Evolutionary conservation across 2,329 filamentous ascomycete genomes (phyloP), one percentile per base, ranked within the genome.

Genomic region (Hymenoscyphus salicellus): DNA sequence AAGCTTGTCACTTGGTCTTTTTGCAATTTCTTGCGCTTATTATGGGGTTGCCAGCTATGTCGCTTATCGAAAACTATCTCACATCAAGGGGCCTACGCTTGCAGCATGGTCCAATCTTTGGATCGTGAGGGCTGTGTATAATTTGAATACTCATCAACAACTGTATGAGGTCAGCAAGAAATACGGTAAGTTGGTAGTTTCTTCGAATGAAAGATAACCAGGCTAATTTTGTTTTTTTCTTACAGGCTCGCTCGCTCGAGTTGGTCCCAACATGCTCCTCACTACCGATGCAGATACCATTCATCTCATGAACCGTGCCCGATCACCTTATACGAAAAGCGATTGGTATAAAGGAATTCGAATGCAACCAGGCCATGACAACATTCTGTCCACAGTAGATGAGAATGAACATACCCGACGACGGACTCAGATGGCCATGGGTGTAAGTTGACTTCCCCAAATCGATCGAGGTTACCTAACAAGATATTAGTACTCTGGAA

Each of bases 291-390:
- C 69, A 3, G 69, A 70, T n/a, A n/a, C 71, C 5, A 46, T 70
- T 10, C 63, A 65, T 30, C 63, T 67, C 17, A 73, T 72, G 58
- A 60, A 60, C 26, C 62, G 67, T 23, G 67, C 66, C 10, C 63
- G 70, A 4, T 72, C 70, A 10, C 46, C 62, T 32, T 73, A 74
- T 63, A 59, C 41, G 7, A 61, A 69, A 52, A 67, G 64, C 7
- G 61, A 63, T 10, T 72, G 66, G 66, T 72, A 84, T 69, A 75
- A 79, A 63, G 80, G 78, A 4, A 77, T 82, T 63, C 78, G 80
- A 14, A 78, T 88, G 65, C 80, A 86, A 64, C 81, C 83, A 0
- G 78, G 81, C 17, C 76, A 79, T 30, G 81, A 85, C 66, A 85
- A 83, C 64, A 78, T 87, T 6, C 79, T 86, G 38, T 83, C 81